phyloP scores from a whole-genome alignment of 805 yeast species.

The Monosporozyma aquatica region DNA sequence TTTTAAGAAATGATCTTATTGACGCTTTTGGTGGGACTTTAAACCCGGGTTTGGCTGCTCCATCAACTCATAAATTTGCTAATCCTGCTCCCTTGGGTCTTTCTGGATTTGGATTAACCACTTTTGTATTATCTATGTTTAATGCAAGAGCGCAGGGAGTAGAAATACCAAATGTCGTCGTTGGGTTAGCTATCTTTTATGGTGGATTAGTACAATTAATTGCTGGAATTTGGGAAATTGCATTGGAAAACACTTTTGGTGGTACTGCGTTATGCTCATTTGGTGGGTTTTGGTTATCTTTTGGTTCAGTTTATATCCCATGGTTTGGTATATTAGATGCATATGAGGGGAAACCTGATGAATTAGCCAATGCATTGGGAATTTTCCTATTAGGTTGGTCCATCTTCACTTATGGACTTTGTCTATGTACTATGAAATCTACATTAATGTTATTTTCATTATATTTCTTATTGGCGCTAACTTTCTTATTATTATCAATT shows the following conservation, averaged over 20 bases:
- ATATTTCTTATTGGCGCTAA: constrained; percentile 44
- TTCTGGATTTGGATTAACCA: constrained; percentile 51
- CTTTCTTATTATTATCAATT: constrained; percentile 46
- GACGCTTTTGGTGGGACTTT: constrained; percentile 77
- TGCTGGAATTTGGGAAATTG: constrained; percentile 62
- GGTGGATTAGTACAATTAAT: constrained; percentile 53
- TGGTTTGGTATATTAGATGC: constrained; percentile 53
- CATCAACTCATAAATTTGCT: constrained; percentile 49
- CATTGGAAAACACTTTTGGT: constrained; percentile 57
- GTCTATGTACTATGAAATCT: constrained; percentile 49
- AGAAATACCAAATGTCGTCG: constrained; percentile 41
- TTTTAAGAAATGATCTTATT: constrained; percentile 48
- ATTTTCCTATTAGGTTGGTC: constrained; percentile 56
- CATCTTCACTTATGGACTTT: constrained; percentile 46
- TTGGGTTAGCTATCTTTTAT: constrained; percentile 50
- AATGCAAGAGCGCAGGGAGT: constrained; percentile 49
- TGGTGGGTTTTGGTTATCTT: constrained; percentile 67
- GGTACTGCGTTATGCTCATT: constrained; percentile 52
- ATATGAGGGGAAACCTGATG: constrained; percentile 33
- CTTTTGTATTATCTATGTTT: constrained; percentile 48
- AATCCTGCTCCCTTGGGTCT: constrained; percentile 62
- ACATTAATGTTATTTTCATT: constrained; percentile 54
- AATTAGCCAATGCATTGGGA: constrained; percentile 44
- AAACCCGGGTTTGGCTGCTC: constrained; percentile 55
- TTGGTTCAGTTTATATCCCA: constrained; percentile 47